Evolutionary conservation across 164 flowering plant species (phyloP).

Genomic region (Aristolochia fimbriata): DNA sequence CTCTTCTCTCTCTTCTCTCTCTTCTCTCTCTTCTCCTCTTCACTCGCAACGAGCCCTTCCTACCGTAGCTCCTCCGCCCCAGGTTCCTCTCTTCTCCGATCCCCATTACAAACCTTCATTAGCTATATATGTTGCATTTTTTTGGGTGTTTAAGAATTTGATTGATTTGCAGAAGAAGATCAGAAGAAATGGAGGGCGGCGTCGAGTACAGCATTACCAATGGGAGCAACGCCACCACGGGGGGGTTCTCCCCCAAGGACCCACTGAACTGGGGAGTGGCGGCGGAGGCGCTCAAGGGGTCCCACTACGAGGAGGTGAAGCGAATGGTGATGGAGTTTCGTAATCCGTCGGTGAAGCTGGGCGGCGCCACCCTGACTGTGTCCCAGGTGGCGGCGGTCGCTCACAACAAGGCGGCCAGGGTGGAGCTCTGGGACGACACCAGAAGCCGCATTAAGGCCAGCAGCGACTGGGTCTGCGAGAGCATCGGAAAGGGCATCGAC

Average conservation of each 20-base stretch:
- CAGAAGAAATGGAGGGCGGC: background rate
- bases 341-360: constrained; percentile 27
- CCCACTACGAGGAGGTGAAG: constrained; percentile 48
- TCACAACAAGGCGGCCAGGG: constrained; percentile 9
- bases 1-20: too few relatives aligned
- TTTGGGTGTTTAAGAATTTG: too few relatives aligned
- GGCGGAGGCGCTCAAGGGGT: constrained; percentile 34
- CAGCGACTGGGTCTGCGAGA: constrained; percentile 55
- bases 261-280: constrained; percentile 46
- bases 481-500: constrained; percentile 45
- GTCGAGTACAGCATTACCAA: constrained; percentile 6
- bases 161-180: background rate
- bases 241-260: constrained; percentile 18
- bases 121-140: too few relatives aligned
- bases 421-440: constrained; percentile 37
- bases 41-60: too few relatives aligned
- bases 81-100: too few relatives aligned
- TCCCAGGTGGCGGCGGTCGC: constrained; percentile 40
- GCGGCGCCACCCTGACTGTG: constrained; percentile 35
- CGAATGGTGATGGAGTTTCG: constrained; percentile 41
- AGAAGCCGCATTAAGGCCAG: constrained; percentile 43
- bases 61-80: too few relatives aligned
- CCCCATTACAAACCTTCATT: too few relatives aligned
- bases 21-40: too few relatives aligned
- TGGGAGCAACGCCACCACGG: background rate